Percentiles rank a stretch among this genome's conserved stretches.
Conservation (phyloP, 2,329 filamentous ascomycete species). For the Hirsutella rhossiliensis region DNA sequence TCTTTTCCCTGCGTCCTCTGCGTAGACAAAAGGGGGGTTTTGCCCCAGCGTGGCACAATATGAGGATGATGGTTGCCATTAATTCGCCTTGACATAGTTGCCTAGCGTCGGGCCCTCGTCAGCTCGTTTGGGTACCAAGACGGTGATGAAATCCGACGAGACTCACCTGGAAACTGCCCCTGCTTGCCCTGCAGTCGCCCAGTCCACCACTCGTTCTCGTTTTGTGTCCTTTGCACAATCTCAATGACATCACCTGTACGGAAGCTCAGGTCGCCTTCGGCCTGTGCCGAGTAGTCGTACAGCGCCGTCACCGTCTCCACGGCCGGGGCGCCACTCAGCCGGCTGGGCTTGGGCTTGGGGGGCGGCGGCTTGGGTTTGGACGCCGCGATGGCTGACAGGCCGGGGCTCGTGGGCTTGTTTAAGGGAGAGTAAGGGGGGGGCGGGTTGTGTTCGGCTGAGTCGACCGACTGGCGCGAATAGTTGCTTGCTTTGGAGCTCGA, state of each 20-base stretch:
- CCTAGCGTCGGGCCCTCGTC: background rate
- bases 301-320: constrained; percentile 78
- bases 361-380: constrained; percentile 59
- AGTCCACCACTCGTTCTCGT: constrained; percentile 96
- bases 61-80: background rate
- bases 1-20: no score
- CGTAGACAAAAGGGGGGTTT: no score
- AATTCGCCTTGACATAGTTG: constrained; percentile 1
- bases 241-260: constrained; percentile 81
- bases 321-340: constrained; percentile 51
- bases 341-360: constrained; percentile 65
- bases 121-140: background rate
- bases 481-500: constrained; percentile 18
- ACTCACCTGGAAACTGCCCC: constrained; percentile 85
- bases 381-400: constrained; percentile 35
- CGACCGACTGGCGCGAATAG: constrained; percentile 22
- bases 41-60: no score
- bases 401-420: constrained; percentile 16
- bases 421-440: constrained; percentile 60
- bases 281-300: constrained; percentile 94
- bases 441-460: constrained; percentile 39
- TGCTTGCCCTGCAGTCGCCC: constrained; percentile 68
- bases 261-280: constrained; percentile 89
- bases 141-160: background rate
- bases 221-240: constrained; percentile 69